Percentiles rank a stretch among this genome's conserved stretches.
Evolutionary conservation across 1,139 yeast genomes (phyloP).

Genomic region (Scheffersomyces cryptocercus): DNA sequence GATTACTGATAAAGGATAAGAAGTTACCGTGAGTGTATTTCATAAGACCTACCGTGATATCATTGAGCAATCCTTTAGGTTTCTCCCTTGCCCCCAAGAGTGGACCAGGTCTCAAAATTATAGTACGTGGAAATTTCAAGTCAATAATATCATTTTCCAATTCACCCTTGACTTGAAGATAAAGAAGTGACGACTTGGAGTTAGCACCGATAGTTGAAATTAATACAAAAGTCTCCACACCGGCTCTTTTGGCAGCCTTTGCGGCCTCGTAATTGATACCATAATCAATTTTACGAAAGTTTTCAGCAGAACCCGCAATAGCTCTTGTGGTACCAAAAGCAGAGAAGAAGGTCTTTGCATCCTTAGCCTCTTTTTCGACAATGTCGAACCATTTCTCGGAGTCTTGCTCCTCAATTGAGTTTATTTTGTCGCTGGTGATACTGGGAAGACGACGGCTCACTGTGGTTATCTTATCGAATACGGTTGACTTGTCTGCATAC

Average conservation of each 20-base stretch:
- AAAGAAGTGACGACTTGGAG: slow-evolving; percentile 49
- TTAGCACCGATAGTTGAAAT: slow-evolving; percentile 65
- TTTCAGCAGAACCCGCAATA: slow-evolving; percentile 66
- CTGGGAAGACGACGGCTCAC: slow-evolving; percentile 44
- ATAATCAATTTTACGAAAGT: slow-evolving; percentile 67
- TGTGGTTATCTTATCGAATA: slow-evolving; percentile 38
- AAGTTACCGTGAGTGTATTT: slow-evolving; percentile 31
- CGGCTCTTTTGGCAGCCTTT: slow-evolving; percentile 65
- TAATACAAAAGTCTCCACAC: slow-evolving; percentile 63
- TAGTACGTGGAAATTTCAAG: slow-evolving; percentile 62
- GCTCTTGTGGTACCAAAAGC: slow-evolving; percentile 77
- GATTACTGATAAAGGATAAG: slow-evolving; percentile 20
- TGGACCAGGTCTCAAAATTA: slow-evolving; percentile 71
- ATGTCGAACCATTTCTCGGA: slow-evolving; percentile 41
- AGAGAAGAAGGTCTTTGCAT: slow-evolving; percentile 46
- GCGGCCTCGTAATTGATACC: slow-evolving; percentile 68
- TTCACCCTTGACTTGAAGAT: slow-evolving; percentile 62
- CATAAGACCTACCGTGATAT: slow-evolving; percentile 29
- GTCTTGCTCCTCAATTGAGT: slow-evolving; percentile 37
- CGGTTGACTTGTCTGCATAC: slow-evolving; percentile 29
- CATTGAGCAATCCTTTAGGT: slow-evolving; percentile 37
- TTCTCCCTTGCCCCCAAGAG: slow-evolving; percentile 61
- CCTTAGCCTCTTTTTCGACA: slow-evolving; percentile 16
- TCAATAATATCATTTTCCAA: slow-evolving; percentile 60
- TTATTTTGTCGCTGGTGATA: slow-evolving; percentile 21